Base-by-base conservation (phyloP, 495 filamentous ascomycete species). In the Penicillium diatomitis region DNA sequence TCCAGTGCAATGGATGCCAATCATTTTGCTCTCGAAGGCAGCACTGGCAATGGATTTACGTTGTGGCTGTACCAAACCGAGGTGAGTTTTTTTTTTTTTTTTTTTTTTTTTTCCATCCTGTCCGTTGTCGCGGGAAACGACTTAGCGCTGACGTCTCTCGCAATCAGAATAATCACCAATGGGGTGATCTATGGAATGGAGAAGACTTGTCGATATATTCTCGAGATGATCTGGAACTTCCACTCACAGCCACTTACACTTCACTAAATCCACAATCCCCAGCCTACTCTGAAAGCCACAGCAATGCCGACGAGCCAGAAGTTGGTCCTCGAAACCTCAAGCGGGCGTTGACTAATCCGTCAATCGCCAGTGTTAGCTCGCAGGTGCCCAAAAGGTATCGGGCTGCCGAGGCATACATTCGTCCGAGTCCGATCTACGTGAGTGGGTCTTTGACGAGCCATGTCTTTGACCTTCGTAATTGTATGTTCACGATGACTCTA, bases 121-220 rank as follows among this genome's bases (percentile, higher is more conserved):
- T n/a, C 4, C 20, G 20, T 42, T 32, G 8, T 6, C 3, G 12
- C 40, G 8, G 6, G 10, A 9, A 2, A 2, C 32, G 0, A 7
- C 10, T 35, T 29, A 5, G 27, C 6, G 3, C 3, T 32, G 38
- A 51, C 55, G 8, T 54, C 35, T 49, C 41, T 20, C 20, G 11
- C 39, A 40, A 50, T 5, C 38, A 86, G 75, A 98, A 96, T 62
- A 83, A 84, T 47, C 92, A 98, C 55, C 73, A 85, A 58, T 86
- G 86, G 73, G 94, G 92, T 33, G 92, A 98, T 59, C 82, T 88
- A 39, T 98, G 92, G 92, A 97, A 98, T 52, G 92, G 92, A 31
- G 92, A 98, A 57, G 92, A 98, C 68, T 71, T 98, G 11, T 95
- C 88, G 6, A 94, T 98, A 33, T 86, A 80, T 58, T 95, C 88